Conservation (phyloP, 1,284 basidiomycete genomes). For the Neonothopanus nambi region DNA sequence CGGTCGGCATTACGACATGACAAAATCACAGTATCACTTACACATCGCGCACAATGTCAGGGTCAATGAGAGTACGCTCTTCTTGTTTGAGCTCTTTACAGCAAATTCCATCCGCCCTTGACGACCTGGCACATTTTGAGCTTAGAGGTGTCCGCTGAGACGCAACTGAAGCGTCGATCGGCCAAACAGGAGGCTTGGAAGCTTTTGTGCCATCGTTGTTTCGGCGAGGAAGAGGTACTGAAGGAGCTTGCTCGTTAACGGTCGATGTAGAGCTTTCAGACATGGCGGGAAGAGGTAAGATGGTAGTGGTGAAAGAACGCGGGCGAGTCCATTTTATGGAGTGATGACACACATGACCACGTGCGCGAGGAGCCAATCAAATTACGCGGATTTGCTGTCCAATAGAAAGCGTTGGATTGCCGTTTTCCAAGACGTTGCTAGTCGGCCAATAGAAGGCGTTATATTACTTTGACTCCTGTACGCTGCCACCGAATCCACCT, state of each 20-base stretch:
- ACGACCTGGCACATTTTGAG: slow-evolving; percentile 60
- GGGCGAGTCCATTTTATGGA: no score
- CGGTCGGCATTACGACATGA: background rate
- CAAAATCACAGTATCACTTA: slow-evolving; percentile 38
- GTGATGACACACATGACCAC: no score
- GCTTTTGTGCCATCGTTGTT: slow-evolving; percentile 3
- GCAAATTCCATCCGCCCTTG: slow-evolving; percentile 64
- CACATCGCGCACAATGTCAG: slow-evolving; percentile 85
- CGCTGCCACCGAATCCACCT: no score
- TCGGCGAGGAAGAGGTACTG: slow-evolving; percentile 14
- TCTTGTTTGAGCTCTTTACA: slow-evolving; percentile 83
- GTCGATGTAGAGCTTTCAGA: background rate
- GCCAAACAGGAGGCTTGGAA: slow-evolving; percentile 60
- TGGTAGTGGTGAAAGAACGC: no score
- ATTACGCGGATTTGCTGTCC: no score
- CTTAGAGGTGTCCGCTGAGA: slow-evolving; percentile 45
- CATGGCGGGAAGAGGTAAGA: background rate
- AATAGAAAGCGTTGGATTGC: no score
- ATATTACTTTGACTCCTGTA: no score
- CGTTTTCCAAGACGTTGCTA: no score
- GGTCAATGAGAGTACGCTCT: slow-evolving; percentile 78
- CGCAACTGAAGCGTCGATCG: slow-evolving; percentile 44
- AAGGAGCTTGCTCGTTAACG: background rate
- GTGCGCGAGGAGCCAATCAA: no score
- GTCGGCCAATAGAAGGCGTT: no score